phyloP scores from a whole-genome alignment of 2,329 filamentous ascomycete species.

The Elsinoe batatas region DNA sequence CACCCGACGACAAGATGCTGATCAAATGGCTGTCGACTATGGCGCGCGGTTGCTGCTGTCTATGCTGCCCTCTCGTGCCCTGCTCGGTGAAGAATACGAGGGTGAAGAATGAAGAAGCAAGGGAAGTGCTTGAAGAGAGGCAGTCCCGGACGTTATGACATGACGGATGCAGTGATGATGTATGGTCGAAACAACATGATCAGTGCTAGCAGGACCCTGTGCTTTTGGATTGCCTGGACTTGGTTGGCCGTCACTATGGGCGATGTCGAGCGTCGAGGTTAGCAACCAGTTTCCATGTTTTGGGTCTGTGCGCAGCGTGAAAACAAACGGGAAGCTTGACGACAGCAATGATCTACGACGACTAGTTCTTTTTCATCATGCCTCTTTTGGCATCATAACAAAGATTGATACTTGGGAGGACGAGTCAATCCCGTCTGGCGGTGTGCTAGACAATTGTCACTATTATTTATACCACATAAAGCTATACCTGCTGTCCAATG shows the following conservation, averaged over 20 bases:
- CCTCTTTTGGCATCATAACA: neutral
- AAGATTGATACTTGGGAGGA: neutral
- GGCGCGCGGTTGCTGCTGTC: neutral
- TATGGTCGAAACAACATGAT: neutral
- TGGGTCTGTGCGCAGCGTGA: constrained; percentile 1
- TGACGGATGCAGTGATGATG: constrained; percentile 10
- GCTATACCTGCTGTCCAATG: neutral
- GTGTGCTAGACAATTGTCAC: neutral
- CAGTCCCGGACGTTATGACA: constrained; percentile 9
- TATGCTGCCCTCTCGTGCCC: neutral
- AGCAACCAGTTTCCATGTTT: constrained; percentile 6
- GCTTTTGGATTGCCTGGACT: constrained; percentile 2
- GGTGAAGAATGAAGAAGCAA: constrained; percentile 10
- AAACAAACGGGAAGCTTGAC: constrained; percentile 7
- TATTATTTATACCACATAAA: neutral
- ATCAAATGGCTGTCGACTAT: neutral
- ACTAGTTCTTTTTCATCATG: neutral
- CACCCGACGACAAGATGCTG: neutral
- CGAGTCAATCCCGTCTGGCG: neutral
- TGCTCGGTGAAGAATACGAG: constrained; percentile 2
- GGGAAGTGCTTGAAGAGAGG: constrained; percentile 4
- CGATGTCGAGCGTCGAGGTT: constrained; percentile 6
- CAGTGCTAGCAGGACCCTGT: neutral
- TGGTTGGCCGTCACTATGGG: constrained; percentile 7
- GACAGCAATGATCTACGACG: constrained; percentile 1